phyloP scores from a whole-genome alignment of 345 rosid species.

The Melaleuca quinquenervia region DNA sequence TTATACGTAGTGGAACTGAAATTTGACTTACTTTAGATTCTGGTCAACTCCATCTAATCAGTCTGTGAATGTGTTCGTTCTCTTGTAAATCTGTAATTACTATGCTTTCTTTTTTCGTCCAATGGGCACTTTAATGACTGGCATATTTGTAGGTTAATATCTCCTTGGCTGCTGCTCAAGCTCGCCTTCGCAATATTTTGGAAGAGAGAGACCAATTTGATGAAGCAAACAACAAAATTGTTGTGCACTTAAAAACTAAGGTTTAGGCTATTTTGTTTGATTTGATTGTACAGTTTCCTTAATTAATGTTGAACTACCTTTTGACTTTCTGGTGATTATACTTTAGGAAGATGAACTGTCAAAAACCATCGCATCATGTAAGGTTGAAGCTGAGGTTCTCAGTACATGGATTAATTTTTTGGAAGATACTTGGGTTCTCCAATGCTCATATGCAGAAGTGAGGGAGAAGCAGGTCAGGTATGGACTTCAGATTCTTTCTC shows the following conservation, averaged over 20 bases:
- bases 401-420: conserved; percentile 86
- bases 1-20: not conserved
- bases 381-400: conserved; percentile 70
- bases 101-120: not conserved
- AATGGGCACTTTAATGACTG: not conserved
- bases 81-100: not conserved
- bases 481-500: conserved; percentile 13
- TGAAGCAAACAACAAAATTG: conserved; percentile 83
- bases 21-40: not conserved
- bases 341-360: conserved; percentile 83
- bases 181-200: conserved; percentile 57
- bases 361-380: conserved; percentile 62
- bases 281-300: not conserved
- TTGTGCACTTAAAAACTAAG: conserved; percentile 79
- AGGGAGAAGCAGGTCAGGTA: conserved; percentile 76
- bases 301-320: not conserved
- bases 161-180: conserved; percentile 85
- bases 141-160: conserved; percentile 51
- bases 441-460: conserved; percentile 41
- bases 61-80: not conserved
- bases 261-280: conserved; percentile 9
- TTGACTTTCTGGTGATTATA: not conserved
- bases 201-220: conserved; percentile 95
- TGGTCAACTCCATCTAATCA: not conserved
- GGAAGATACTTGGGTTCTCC: conserved; percentile 91